Percentiles rank a stretch among this genome's conserved stretches.
These are phyloP conservation scores for Pseudogymnoascus verrucosus DNA, from an alignment of 2,329 filamentous ascomycete species.

Conservation along the genomic window DNA sequence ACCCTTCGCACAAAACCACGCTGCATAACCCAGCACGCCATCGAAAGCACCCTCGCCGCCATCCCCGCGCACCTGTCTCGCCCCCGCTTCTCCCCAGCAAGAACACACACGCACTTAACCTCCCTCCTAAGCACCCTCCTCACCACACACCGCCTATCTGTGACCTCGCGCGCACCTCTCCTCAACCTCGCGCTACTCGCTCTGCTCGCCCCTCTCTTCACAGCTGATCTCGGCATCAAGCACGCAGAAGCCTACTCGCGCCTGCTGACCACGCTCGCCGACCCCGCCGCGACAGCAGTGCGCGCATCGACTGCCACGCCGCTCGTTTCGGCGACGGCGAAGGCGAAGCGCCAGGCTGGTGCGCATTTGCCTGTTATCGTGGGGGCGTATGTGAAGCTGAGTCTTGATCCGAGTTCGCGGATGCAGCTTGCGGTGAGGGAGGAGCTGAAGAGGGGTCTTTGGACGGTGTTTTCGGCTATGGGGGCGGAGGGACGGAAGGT, in stretches of 20 bases:
- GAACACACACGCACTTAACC: constrained; percentile 32
- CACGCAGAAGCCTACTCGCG: constrained; percentile 47
- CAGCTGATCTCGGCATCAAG: constrained; percentile 30
- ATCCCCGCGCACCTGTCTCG: constrained; percentile 27
- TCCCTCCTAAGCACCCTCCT: constrained; percentile 49
- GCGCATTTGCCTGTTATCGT: constrained; percentile 55
- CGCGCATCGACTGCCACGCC: constrained; percentile 36
- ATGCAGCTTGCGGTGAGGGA: constrained; percentile 45
- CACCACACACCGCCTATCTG: constrained; percentile 50
- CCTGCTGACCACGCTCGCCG: constrained; percentile 51
- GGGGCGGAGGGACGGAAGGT: constrained; percentile 46
- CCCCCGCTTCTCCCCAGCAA: constrained; percentile 15
- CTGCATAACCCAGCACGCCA: constrained; percentile 26
- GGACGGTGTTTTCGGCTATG: constrained; percentile 51
- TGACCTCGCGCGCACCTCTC: constrained; percentile 55
- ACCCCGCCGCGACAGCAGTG: constrained; percentile 49
- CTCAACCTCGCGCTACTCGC: constrained; percentile 46
- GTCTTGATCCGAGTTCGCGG: constrained; percentile 41
- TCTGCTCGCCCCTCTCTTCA: constrained; percentile 46
- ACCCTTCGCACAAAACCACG: constrained; percentile 27
- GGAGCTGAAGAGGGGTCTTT: constrained; percentile 49
- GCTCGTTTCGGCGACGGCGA: constrained; percentile 53
- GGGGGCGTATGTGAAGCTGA: constrained; percentile 51
- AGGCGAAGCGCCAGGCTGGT: constrained; percentile 52
- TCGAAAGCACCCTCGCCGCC: constrained; percentile 27